Evolutionary conservation across 148 eudicot species (phyloP).

Genomic region (Oxyria digyna): DNA sequence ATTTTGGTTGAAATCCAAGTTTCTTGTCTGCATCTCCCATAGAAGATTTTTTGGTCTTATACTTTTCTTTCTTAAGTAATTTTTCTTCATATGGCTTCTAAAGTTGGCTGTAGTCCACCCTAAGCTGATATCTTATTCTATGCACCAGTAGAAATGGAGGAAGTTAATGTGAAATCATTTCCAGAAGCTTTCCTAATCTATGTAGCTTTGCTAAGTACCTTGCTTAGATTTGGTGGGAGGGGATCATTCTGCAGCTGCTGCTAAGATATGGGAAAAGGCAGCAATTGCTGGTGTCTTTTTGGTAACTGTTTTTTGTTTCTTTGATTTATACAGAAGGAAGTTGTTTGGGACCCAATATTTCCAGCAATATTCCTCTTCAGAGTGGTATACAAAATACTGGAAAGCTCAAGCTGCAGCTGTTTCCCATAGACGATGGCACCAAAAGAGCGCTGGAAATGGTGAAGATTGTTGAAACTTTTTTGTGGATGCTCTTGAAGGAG

Average conservation of each 20-base stretch:
- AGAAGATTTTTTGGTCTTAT: not conserved
- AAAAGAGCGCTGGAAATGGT: slow-evolving; percentile 83
- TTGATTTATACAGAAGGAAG: slow-evolving; percentile 33
- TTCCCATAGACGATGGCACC: slow-evolving; percentile 78
- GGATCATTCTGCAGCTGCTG: slow-evolving; percentile 49
- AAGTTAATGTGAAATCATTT: not conserved
- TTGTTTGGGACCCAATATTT: slow-evolving; percentile 20
- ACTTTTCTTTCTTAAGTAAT: not conserved
- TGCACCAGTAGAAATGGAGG: not conserved
- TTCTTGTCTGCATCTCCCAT: no score
- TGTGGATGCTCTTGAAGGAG: slow-evolving; percentile 8
- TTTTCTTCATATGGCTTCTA: not conserved
- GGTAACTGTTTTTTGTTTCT: slow-evolving; percentile 47
- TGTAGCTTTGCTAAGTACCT: not conserved
- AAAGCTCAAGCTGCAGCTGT: slow-evolving; percentile 83
- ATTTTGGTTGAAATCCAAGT: no score
- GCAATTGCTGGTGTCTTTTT: slow-evolving; percentile 96
- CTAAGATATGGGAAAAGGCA: slow-evolving; percentile 92
- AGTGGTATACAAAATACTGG: slow-evolving; percentile 23
- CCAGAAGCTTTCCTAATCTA: not conserved
- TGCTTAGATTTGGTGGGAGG: slow-evolving; percentile 25
- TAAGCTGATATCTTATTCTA: not conserved
- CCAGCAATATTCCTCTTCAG: slow-evolving; percentile 17
- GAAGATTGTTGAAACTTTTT: slow-evolving; percentile 13
- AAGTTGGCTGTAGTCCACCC: not conserved